Conservation (phyloP, 129 eudicot species). For the Escallonia herrerae region DNA sequence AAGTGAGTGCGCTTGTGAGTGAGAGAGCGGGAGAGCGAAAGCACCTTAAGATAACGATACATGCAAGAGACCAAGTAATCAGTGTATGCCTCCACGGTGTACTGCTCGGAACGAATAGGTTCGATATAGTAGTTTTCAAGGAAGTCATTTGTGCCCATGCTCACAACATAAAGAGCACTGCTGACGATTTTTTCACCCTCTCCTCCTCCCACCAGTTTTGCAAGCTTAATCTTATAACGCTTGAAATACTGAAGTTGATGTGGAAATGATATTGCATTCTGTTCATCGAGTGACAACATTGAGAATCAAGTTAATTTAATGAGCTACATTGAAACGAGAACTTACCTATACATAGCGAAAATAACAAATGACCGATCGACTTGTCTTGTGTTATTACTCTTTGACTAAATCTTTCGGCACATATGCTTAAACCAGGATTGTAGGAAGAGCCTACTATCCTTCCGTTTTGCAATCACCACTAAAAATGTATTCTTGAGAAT, state of each 20-base stretch:
- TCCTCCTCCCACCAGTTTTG: slow-evolving; percentile 28
- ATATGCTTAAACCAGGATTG: too few species aligned
- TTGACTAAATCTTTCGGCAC: too few species aligned
- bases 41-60: slow-evolving; percentile 39
- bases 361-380: too few species aligned
- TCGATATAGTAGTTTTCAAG: slow-evolving; percentile 46
- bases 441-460: too few species aligned
- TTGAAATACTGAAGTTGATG: slow-evolving; percentile 55
- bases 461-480: too few species aligned
- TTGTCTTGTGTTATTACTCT: too few species aligned
- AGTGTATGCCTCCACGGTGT: slow-evolving; percentile 46
- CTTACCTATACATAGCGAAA: too few species aligned
- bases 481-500: too few species aligned
- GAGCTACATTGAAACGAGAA: too few species aligned
- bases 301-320: background rate
- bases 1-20: too few species aligned
- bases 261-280: slow-evolving; percentile 40
- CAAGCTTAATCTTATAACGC: slow-evolving; percentile 38
- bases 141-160: slow-evolving; percentile 66
- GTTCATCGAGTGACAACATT: background rate
- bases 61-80: slow-evolving; percentile 36
- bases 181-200: slow-evolving; percentile 18
- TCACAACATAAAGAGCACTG: slow-evolving; percentile 35
- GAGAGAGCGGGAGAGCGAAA: slow-evolving; percentile 8
- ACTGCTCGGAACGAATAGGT: slow-evolving; percentile 36